phyloP scores from a whole-genome alignment of 179 eudicot species.

The Amaranthus tricolor region DNA sequence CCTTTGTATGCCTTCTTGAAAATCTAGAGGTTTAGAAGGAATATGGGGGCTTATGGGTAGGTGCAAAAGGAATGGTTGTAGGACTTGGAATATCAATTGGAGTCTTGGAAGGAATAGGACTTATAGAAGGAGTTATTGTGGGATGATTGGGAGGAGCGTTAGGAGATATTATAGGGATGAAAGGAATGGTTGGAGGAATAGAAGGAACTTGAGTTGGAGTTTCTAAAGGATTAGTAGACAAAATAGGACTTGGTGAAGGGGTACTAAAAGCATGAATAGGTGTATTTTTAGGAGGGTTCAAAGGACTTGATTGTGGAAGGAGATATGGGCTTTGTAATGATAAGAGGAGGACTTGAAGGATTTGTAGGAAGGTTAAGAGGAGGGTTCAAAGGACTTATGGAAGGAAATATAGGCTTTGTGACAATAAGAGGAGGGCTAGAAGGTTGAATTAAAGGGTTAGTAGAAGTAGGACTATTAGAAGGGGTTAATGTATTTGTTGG shows the following conservation, averaged over 20 bases:
- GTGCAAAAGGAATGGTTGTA: neutral
- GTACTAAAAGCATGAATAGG: neutral
- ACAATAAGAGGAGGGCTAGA: neutral
- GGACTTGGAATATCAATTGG: neutral
- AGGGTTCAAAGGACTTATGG: neutral
- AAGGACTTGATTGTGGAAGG: neutral
- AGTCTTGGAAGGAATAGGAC: neutral
- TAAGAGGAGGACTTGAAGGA: neutral
- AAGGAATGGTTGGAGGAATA: too few species aligned
- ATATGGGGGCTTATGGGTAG: neutral
- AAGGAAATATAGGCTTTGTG: neutral
- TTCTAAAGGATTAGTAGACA: too few species aligned
- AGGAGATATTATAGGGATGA: neutral
- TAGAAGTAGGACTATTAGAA: too few species aligned
- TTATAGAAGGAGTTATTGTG: too few species aligned
- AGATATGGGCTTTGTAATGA: neutral
- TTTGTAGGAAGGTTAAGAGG: neutral
- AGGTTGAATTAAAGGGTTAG: neutral
- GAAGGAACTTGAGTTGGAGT: too few species aligned
- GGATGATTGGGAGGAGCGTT: too few species aligned
- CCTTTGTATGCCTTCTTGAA: constrained; percentile 13
- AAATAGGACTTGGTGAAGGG: neutral
- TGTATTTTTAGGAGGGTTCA: neutral
- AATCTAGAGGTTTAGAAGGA: neutral
- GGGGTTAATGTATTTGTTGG: too few species aligned